Conservation (phyloP, 2,329 filamentous ascomycete species). For the Cladophialophora bantiana region DNA sequence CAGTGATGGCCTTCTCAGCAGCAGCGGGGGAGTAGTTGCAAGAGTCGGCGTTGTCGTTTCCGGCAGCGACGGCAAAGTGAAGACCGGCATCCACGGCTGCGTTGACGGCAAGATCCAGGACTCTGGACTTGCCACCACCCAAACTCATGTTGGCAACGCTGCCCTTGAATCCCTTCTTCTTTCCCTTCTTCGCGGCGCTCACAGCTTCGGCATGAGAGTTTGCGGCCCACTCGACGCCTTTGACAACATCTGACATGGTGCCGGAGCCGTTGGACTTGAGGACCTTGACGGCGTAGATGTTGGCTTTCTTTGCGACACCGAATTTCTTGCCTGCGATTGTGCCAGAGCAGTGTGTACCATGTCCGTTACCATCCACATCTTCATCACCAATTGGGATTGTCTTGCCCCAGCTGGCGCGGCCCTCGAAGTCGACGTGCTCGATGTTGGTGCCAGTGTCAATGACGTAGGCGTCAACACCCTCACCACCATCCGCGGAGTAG, state of each 20-base stretch:
- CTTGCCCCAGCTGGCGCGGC: slow-evolving; percentile 94
- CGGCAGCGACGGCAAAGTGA: slow-evolving; percentile 97
- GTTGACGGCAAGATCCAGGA: slow-evolving; percentile 91
- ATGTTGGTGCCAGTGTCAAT: slow-evolving; percentile 97
- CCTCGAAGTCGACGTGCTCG: slow-evolving; percentile 96
- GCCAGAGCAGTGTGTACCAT: slow-evolving; percentile 98
- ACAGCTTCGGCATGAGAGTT: slow-evolving; percentile 77
- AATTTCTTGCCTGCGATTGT: slow-evolving; percentile 98
- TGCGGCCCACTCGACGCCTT: slow-evolving; percentile 95
- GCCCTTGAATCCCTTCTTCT: slow-evolving; percentile 97
- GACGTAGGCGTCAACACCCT: slow-evolving; percentile 98
- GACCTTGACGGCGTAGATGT: slow-evolving; percentile 97
- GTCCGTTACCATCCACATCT: slow-evolving; percentile 93
- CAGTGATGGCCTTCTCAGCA: slow-evolving; percentile 88
- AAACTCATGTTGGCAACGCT: slow-evolving; percentile 99
- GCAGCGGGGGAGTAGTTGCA: slow-evolving; percentile 99
- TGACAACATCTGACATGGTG: slow-evolving; percentile 98
- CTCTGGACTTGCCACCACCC: slow-evolving; percentile 93
- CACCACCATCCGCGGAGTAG: slow-evolving; percentile 85
- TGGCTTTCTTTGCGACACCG: slow-evolving; percentile 98
- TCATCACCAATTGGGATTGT: slow-evolving; percentile 83
- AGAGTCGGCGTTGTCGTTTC: slow-evolving; percentile 98
- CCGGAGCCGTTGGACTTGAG: slow-evolving; percentile 96
- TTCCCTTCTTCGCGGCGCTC: slow-evolving; percentile 80
- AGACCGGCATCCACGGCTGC: slow-evolving; percentile 90